Evolutionary conservation across 78 protist species (phyloP), one percentile per base, ranked within the genome.

Genomic region (Pelomyxa schiedti): DNA sequence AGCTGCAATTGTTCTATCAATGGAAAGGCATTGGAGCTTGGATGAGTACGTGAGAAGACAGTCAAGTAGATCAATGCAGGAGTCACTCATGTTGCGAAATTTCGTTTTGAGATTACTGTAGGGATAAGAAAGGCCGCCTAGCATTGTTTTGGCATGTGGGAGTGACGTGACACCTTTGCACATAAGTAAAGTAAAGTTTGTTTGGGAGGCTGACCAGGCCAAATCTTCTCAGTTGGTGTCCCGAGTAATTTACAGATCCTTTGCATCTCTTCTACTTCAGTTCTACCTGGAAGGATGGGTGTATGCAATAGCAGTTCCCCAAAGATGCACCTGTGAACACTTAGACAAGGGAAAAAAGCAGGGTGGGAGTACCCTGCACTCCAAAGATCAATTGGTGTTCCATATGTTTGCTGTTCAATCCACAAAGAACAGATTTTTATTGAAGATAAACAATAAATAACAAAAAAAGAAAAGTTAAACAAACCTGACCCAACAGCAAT

Each of bases 361-460:
- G n/a, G n/a, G n/a, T n/a, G n/a, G n/a, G n/a, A n/a, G n/a, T n/a
- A n/a, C 42, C 96, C 98, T n/a, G 86, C 70, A 22, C 77, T 38
- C 98, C 98, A 95, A 8, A 90, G 53, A 79, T 95, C 98, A 0
- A 95, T 90, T 4, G 95, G 88, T 8, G 95, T 80, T 26, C 85
- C 58, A 85, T 95, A 95, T 26, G 36, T 66, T 9, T 36, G 70
- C 58, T 47, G 70, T 1, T 98, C 99, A n/a, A 95, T 69, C 37
- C 93, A 83, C 38, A 97, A 83, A n/a, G n/a, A n/a, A n/a, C n/a
- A n/a, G n/a, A n/a, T n/a, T n/a, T n/a, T n/a, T n/a, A n/a, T n/a
- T n/a, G n/a, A n/a, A n/a, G n/a, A n/a, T n/a, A n/a, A n/a, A n/a
- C n/a, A n/a, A n/a, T n/a, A n/a, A n/a, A n/a, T n/a, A n/a, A n/a